phyloP scores from a whole-genome alignment of 352 stramenopile genomes.

The Phytophthora hybrid region DNA sequence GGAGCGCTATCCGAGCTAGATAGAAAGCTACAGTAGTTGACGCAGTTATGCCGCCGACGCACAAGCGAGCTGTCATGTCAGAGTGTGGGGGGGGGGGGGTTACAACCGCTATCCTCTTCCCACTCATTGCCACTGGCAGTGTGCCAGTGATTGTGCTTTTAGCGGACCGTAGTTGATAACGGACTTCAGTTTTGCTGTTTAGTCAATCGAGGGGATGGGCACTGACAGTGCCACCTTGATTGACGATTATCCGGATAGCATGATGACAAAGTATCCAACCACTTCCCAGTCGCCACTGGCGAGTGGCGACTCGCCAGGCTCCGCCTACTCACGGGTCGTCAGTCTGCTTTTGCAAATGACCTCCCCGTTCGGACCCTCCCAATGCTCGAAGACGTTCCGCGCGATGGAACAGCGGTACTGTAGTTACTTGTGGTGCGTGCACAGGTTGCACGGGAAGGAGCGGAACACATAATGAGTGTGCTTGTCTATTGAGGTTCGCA shows the following conservation, averaged over 20 bases:
- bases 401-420: not conserved
- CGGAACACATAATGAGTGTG: slow-evolving; percentile 1
- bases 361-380: not conserved
- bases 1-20: not conserved
- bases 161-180: too few species aligned
- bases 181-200: too few species aligned
- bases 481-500: not conserved
- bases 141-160: too few species aligned
- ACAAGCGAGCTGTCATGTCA: not conserved
- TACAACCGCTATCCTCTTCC: not conserved
- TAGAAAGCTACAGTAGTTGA: not conserved
- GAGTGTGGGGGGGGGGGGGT: not conserved
- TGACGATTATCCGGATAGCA: too few species aligned
- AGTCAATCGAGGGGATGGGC: too few species aligned
- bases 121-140: too few species aligned
- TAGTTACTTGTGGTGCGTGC: not conserved
- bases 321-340: too few species aligned
- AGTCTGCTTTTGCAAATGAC: too few species aligned
- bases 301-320: too few species aligned
- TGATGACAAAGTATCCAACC: too few species aligned
- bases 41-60: slow-evolving; percentile 1
- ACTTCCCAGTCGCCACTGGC: too few species aligned
- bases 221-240: too few species aligned
- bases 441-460: not conserved
- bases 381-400: not conserved